Base-by-base conservation (phyloP, 2,329 filamentous ascomycete species). In the Xylaria sp. region DNA sequence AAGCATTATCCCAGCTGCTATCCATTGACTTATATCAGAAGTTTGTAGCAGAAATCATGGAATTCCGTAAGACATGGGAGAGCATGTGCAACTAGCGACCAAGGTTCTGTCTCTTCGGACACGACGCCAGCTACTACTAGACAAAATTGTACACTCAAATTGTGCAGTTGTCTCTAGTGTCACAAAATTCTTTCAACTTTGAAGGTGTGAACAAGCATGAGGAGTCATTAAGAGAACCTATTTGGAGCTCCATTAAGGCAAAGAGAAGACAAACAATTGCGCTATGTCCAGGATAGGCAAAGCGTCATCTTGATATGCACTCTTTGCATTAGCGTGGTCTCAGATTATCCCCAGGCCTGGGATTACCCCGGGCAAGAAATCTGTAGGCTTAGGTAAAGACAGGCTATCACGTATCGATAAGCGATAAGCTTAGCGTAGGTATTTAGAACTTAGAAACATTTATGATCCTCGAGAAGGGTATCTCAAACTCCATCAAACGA, bases 401-500 rank as follows among this genome's bases (percentile, higher is more conserved):
- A 9, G 30, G 9, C 30, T 58, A 61, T 64, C 61, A 65, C 48
- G 61, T 71, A 67, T 65, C 61, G 61, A 71, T 71, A 69, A 6
- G 39, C 45, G 64, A 67, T 67, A 67, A 62, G 61, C 47, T 62
- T 64, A 63, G 68, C 39, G 61, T 65, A 34, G 7, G 24, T 27
- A 27, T 56, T 47, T 62, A 61, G 62, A 36, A 54, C 24, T 39
- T 36, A 55, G 61, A 62, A 71, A 57, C 48, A 62, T 55, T 69
- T 34, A 67, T 53, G 34, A 69, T 72, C 68, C 72, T 72, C 67
- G 68, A 70, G 67, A 70, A 69, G 75, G 75, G 74, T 76, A 76
- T 76, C 69, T 69, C 64, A 67, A 69, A 69, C 73, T 71, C 65
- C 71, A 71, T 73, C 71, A 68, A 70, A 67, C 69, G 72, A 72